Evolutionary conservation across 768 basidiomycete species (phyloP), one percentile per base, ranked within the genome.

Genomic region (Mycena vulgaris): DNA sequence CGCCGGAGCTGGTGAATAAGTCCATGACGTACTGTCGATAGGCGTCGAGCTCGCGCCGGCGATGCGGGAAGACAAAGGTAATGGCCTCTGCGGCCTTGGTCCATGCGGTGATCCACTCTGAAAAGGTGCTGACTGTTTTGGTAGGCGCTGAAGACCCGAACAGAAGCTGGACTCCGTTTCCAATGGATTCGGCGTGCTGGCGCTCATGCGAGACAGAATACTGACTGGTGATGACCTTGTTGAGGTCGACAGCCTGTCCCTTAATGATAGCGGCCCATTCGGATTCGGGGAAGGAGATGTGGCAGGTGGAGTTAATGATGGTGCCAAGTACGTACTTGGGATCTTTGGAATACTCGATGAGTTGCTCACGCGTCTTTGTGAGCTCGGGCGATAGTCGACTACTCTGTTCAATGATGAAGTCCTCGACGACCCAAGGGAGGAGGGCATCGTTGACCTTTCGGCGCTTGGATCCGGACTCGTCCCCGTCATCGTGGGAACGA

Each of bases 51-150:
- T 83, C 78, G 0, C 53, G 21, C 3, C 35, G 60, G 76, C 74
- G 61, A 40, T 77, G 74, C 2, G 75, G 76, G 64, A 75, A 77
- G 6, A 69, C 68, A 51, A 80, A 81, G 1, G 70, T 71, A 58
- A 76, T 66, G 0, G 80, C 79, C 49, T 62, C 40, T 10, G 48
- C 19, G 19, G 68, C 52, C 0, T n/a, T 13, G 9, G 67, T 33
- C 72, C 76, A 81, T 0, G 80, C 79, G 5, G 59, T 30, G 39
- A 65, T 35, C 79, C 79, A 82, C 5, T 82, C 74, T 2, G 66
- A 60, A 3, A 31, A 31, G 28, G 72, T 71, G 23, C 30, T 27
- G 60, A 81, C 71, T 13, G 13, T 59, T 31, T 62, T 62, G 23
- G 47, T 62, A 27, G 61, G 48, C 2, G 48, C 40, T 1, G 71